Evolutionary conservation across 2,329 filamentous ascomycete genomes (phyloP).

Genomic region (Helicocarpus griseus): DNA sequence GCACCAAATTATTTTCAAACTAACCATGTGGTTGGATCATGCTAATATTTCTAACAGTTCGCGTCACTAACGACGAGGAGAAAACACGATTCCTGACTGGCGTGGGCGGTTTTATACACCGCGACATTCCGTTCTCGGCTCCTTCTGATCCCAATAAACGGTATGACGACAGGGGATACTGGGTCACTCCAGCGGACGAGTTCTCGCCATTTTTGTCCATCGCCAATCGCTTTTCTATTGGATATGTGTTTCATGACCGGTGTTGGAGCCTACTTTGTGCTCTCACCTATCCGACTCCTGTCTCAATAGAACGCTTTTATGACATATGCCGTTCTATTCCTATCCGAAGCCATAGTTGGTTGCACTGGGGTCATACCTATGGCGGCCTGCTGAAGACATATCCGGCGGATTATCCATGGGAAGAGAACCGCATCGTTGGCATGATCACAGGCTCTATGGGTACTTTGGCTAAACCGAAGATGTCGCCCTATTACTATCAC

Average conservation of each 20-base stretch:
- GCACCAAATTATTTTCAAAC: neutral
- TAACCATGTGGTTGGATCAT: too few relatives aligned
- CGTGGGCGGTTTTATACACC: conserved; percentile 7
- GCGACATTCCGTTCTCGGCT: conserved; percentile 3
- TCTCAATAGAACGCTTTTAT: conserved; percentile 14
- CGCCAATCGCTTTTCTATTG: conserved; percentile 5
- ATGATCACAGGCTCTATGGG: conserved; percentile 2
- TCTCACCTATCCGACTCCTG: conserved; percentile 9
- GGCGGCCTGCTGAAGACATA: conserved; percentile 9
- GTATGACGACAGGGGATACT: conserved; percentile 8
- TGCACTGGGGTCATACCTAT: conserved; percentile 15
- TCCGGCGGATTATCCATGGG: conserved; percentile 8
- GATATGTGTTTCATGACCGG: conserved; percentile 15
- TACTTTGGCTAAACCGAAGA: neutral
- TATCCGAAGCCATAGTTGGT: conserved; percentile 4
- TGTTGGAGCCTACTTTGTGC: conserved; percentile 15
- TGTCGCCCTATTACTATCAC: conserved; percentile 6
- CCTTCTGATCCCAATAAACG: conserved; percentile 7
- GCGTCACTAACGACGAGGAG: conserved; percentile 8
- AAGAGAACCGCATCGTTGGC: conserved; percentile 9
- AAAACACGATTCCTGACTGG: conserved; percentile 14
- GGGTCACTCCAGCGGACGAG: conserved; percentile 7
- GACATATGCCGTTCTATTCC: conserved; percentile 15
- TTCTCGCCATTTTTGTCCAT: conserved; percentile 8
- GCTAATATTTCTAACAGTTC: conserved; percentile 9